Percentiles rank a stretch among this genome's conserved stretches.
phyloP scores from a whole-genome alignment of 2,329 filamentous ascomycete genomes.

The Phialophora macrospora region DNA sequence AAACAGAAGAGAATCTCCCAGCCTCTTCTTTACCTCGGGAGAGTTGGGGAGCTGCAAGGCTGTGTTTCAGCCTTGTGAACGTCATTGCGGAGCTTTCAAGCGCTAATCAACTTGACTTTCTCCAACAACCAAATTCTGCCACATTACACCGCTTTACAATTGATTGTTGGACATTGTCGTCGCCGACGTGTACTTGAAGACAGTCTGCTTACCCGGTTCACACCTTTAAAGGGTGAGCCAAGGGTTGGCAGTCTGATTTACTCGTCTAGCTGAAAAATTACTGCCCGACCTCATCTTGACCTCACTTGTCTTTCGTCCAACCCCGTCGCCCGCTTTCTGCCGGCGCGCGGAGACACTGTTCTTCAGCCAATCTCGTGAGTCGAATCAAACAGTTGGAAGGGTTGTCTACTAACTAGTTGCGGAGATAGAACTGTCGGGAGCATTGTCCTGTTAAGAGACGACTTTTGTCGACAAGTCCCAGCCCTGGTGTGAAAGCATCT shows the following conservation, averaged over 20 bases:
- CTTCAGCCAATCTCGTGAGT: slow-evolving; percentile 24
- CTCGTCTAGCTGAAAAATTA: not conserved
- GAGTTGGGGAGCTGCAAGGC: not conserved
- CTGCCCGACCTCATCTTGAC: slow-evolving; percentile 11
- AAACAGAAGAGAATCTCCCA: not conserved
- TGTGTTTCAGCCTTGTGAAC: not conserved
- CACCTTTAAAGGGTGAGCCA: not conserved
- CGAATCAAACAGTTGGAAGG: not conserved
- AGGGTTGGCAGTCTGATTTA: not conserved
- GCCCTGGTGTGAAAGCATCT: not conserved
- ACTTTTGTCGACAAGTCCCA: not conserved
- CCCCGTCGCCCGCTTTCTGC: slow-evolving; percentile 7
- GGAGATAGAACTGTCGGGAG: not conserved
- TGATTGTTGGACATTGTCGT: not conserved
- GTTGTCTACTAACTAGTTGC: slow-evolving; percentile 24
- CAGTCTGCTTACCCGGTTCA: not conserved
- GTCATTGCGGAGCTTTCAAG: not conserved
- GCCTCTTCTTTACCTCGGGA: not conserved
- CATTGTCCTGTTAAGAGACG: not conserved
- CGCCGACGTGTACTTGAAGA: not conserved
- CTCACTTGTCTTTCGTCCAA: not conserved
- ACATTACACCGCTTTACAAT: not conserved
- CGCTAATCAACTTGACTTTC: not conserved
- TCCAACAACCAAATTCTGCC: not conserved
- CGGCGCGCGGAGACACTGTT: slow-evolving; percentile 10